Conservation (phyloP, 2,329 filamentous ascomycete genomes). For the Ophiostoma sp. region DNA sequence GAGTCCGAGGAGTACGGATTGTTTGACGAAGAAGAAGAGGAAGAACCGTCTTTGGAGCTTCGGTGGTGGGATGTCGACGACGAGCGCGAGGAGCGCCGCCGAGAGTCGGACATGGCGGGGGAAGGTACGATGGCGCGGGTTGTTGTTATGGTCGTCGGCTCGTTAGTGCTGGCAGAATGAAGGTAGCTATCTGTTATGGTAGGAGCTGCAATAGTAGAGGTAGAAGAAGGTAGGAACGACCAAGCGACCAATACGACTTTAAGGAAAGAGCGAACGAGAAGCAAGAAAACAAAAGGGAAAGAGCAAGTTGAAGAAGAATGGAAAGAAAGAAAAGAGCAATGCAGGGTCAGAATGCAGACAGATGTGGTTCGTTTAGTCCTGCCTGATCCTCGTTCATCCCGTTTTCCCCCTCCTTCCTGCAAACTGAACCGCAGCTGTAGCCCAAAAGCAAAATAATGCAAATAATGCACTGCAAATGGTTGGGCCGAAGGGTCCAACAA, state of each 20-base stretch:
- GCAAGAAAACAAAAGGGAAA: background rate
- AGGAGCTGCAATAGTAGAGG: background rate
- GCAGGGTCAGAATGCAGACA: background rate
- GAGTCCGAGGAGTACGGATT: background rate
- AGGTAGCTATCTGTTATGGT: background rate
- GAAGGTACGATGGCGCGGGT: background rate
- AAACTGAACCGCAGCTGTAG: background rate
- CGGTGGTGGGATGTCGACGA: constrained; percentile 24
- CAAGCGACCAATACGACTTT: background rate
- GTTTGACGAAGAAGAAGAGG: constrained; percentile 14
- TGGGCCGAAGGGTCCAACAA: background rate
- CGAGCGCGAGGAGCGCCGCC: constrained; percentile 24
- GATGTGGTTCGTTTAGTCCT: background rate
- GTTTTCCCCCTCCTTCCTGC: background rate
- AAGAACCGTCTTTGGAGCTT: constrained; percentile 7
- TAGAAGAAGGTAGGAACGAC: background rate
- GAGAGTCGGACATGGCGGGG: constrained; percentile 26
- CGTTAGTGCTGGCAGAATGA: background rate
- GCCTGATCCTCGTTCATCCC: constrained; percentile 1
- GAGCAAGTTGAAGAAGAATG: background rate
- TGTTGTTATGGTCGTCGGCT: background rate
- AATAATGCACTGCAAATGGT: constrained; percentile 5
- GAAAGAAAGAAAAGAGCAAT: background rate
- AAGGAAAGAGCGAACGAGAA: constrained; percentile 2
- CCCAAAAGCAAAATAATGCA: constrained; percentile 10